Evolutionary conservation across 371 early-diverging fungal species (phyloP).

Genomic region (Mucor sp.): DNA sequence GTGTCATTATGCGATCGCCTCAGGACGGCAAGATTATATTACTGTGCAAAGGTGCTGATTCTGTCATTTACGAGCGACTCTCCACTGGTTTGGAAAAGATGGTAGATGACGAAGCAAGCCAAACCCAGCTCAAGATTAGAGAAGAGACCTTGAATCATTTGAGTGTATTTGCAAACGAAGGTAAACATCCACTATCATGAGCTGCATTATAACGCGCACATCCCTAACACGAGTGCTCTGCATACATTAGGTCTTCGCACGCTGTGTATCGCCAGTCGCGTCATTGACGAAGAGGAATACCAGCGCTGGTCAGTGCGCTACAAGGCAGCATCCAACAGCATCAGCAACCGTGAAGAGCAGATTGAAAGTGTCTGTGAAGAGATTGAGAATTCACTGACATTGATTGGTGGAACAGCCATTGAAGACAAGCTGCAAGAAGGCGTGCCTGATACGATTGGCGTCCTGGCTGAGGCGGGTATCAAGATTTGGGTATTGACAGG

Average conservation of each 20-base stretch:
- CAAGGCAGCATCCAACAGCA: conserved; percentile 77
- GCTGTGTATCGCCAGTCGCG: conserved; percentile 83
- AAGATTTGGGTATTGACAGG: conserved; percentile 99
- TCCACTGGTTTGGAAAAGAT: conserved; percentile 25
- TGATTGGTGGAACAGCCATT: conserved; percentile 88
- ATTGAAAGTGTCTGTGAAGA: conserved; percentile 85
- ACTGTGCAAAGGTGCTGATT: conserved; percentile 84
- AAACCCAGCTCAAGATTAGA: conserved; percentile 44
- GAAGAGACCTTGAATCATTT: conserved; percentile 43
- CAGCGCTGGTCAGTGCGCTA: conserved; percentile 76
- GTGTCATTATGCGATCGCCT: conserved; percentile 70
- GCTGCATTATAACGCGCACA: neutral
- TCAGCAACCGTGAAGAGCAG: conserved; percentile 79
- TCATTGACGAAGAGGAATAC: conserved; percentile 77
- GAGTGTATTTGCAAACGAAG: conserved; percentile 85
- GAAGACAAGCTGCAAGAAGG: conserved; percentile 94
- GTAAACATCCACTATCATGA: neutral
- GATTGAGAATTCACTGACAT: conserved; percentile 70
- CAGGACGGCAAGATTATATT: conserved; percentile 71
- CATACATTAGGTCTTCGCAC: conserved; percentile 83
- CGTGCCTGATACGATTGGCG: conserved; percentile 92
- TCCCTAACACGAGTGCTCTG: too few species aligned
- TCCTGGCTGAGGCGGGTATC: conserved; percentile 89
- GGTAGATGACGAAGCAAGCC: conserved; percentile 48
- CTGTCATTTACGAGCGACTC: conserved; percentile 66